Conservation (phyloP, 768 basidiomycete genomes). For the Cystofilobasidium bisporidii region DNA sequence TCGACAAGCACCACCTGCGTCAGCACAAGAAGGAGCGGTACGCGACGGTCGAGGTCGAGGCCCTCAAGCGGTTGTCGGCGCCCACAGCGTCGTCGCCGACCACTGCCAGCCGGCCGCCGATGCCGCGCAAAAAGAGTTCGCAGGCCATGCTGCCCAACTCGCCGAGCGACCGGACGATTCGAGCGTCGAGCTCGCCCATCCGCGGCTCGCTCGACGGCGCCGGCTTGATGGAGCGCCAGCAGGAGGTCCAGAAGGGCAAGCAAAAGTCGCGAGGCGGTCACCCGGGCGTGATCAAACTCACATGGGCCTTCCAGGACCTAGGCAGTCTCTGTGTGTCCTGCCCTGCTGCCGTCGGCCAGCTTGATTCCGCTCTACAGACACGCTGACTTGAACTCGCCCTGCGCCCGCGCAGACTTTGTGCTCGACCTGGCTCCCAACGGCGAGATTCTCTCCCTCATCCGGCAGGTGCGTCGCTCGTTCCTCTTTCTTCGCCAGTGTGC, state of each 20-base stretch:
- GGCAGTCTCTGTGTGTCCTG: slow-evolving; percentile 74
- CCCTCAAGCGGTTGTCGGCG: slow-evolving; percentile 44
- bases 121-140: neutral
- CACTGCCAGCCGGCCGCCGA: neutral
- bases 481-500: too few relatives aligned
- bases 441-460: slow-evolving; percentile 21
- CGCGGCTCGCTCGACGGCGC: neutral
- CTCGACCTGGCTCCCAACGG: slow-evolving; percentile 29
- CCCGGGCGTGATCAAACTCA: slow-evolving; percentile 69
- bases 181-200: neutral
- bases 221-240: neutral
- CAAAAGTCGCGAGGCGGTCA: slow-evolving; percentile 45
- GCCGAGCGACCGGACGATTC: slow-evolving; percentile 17
- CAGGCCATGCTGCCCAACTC: neutral
- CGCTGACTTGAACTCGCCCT: neutral
- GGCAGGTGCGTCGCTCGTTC: too few relatives aligned
- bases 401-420: slow-evolving; percentile 25
- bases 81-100: neutral
- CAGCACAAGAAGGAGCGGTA: slow-evolving; percentile 63
- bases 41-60: slow-evolving; percentile 70
- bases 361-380: neutral
- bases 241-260: slow-evolving; percentile 16
- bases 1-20: slow-evolving; percentile 73
- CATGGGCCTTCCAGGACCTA: slow-evolving; percentile 77
- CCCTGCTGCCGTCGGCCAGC: too few relatives aligned